Conservation (phyloP, 2,329 filamentous ascomycete species). For the Metarhizium humberi region DNA sequence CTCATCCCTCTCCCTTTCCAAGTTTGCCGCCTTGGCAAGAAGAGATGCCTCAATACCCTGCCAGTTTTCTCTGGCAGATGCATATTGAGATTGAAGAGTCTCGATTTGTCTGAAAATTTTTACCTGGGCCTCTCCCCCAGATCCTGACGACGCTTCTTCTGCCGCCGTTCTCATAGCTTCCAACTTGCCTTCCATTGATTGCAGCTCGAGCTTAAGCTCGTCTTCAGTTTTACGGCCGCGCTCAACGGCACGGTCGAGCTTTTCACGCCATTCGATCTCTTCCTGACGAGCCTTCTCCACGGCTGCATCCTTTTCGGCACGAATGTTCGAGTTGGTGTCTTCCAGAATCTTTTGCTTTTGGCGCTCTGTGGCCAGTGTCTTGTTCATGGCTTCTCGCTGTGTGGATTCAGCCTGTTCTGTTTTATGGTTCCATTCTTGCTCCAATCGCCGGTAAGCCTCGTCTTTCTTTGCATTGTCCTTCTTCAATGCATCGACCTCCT, state of each 20-base stretch:
- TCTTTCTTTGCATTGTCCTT: constrained; percentile 52
- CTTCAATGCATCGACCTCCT: constrained; percentile 25
- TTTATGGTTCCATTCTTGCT: constrained; percentile 58
- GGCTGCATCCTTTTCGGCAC: constrained; percentile 68
- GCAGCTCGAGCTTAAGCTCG: constrained; percentile 70
- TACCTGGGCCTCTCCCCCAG: constrained; percentile 72
- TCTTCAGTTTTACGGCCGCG: constrained; percentile 58
- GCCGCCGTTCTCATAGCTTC: constrained; percentile 77
- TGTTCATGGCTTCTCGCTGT: constrained; percentile 56
- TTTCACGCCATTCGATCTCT: constrained; percentile 62
- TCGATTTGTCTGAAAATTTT: constrained; percentile 92
- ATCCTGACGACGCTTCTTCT: constrained; percentile 81
- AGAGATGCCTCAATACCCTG: constrained; percentile 88
- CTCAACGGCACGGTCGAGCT: constrained; percentile 63
- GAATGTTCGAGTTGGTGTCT: constrained; percentile 52
- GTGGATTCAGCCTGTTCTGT: constrained; percentile 54
- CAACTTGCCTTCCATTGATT: constrained; percentile 77
- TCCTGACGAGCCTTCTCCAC: constrained; percentile 62
- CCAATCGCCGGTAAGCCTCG: constrained; percentile 57
- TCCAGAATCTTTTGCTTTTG: constrained; percentile 46
- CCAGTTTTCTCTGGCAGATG: constrained; percentile 93
- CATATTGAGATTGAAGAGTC: constrained; percentile 90
- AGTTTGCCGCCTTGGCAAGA: constrained; percentile 60
- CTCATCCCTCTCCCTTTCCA: constrained; percentile 91
- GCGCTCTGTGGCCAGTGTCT: constrained; percentile 59